Conservation (phyloP, 1,139 yeast genomes). For the Williopsis jadinii region DNA sequence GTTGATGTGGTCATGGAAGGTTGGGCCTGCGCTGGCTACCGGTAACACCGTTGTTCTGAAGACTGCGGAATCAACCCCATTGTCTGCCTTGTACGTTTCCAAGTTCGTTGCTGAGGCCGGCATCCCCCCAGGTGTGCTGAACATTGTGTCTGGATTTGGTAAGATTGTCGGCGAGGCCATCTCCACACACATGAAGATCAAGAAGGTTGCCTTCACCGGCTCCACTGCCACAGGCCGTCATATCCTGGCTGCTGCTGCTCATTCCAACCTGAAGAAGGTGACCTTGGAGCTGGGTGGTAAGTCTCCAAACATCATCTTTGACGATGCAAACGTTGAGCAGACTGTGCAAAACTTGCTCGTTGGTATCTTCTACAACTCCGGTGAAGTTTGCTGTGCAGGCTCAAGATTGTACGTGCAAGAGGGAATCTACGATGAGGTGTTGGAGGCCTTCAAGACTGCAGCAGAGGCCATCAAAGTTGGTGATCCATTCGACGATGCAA, state of each 20-base stretch:
- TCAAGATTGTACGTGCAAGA: constrained; percentile 78
- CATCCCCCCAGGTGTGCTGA: constrained; percentile 73
- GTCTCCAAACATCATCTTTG: constrained; percentile 73
- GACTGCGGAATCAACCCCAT: constrained; percentile 80
- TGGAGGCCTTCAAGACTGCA: constrained; percentile 45
- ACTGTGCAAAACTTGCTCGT: constrained; percentile 54
- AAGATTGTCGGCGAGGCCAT: constrained; percentile 68
- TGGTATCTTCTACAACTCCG: constrained; percentile 75
- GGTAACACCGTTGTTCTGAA: constrained; percentile 78
- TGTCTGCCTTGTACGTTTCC: constrained; percentile 64
- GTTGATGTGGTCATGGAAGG: constrained; percentile 79
- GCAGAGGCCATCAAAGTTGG: constrained; percentile 55
- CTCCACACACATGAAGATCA: constrained; percentile 57
- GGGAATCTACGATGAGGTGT: constrained; percentile 60
- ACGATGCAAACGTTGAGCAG: constrained; percentile 60
- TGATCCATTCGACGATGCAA: constrained; percentile 64
- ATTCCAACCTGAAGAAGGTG: constrained; percentile 65
- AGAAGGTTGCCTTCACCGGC: constrained; percentile 82
- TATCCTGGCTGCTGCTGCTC: constrained; percentile 67
- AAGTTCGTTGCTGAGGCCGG: constrained; percentile 61
- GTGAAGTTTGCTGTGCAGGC: constrained; percentile 88
- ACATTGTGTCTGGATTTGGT: constrained; percentile 72
- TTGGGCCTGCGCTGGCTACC: constrained; percentile 77
- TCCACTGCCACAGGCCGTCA: constrained; percentile 76
- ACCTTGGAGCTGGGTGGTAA: constrained; percentile 86